phyloP scores from a whole-genome alignment of 495 filamentous ascomycete genomes.

The Penicillium macrosclerotiorum region DNA sequence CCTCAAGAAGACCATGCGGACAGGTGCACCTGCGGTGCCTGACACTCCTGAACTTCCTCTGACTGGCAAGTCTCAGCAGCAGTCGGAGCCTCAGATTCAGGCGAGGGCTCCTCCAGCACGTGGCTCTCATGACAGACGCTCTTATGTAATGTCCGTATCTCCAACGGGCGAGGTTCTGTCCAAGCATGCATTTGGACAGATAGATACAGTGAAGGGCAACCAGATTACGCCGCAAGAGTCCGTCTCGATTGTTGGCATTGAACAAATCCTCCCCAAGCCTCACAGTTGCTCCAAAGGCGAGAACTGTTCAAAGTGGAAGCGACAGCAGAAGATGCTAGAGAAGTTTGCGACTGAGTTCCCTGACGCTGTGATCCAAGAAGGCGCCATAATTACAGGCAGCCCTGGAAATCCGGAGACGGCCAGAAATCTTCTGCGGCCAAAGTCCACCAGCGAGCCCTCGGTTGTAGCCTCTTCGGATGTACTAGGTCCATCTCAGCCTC shows the following conservation, averaged over 20 bases:
- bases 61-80: too few relatives aligned
- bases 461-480: slow-evolving; percentile 88
- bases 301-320: slow-evolving; percentile 76
- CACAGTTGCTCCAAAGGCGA: slow-evolving; percentile 91
- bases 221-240: slow-evolving; percentile 76
- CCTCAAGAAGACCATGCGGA: slow-evolving; percentile 58
- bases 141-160: too few relatives aligned
- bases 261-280: slow-evolving; percentile 78
- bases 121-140: too few relatives aligned
- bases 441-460: slow-evolving; percentile 56
- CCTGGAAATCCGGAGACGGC: slow-evolving; percentile 69
- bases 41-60: too few relatives aligned
- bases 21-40: background rate
- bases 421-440: slow-evolving; percentile 29
- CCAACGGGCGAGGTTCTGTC: too few relatives aligned
- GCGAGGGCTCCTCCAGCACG: too few relatives aligned
- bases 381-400: slow-evolving; percentile 65
- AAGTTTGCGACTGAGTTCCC: too few relatives aligned
- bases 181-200: too few relatives aligned
- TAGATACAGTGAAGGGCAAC: slow-evolving; percentile 41
- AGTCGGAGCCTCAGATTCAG: too few relatives aligned
- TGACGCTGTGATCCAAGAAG: too few relatives aligned
- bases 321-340: slow-evolving; percentile 54
- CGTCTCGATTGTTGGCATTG: slow-evolving; percentile 88
- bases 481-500: slow-evolving; percentile 58